Evolutionary conservation across 2,329 filamentous ascomycete genomes (phyloP).

Genomic region (Ophiocordyceps robertsii): DNA sequence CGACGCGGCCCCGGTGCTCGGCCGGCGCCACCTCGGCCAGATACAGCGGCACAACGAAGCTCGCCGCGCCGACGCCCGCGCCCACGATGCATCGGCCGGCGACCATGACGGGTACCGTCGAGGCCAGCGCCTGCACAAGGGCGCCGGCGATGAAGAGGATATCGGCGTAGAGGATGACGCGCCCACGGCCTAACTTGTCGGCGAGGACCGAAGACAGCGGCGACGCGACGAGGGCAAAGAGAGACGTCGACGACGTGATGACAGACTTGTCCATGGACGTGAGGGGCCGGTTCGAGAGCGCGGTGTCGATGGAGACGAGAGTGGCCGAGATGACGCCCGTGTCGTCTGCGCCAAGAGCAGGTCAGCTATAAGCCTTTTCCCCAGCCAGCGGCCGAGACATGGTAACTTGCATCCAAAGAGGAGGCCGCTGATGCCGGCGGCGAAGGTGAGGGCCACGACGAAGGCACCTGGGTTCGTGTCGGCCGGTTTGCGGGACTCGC

Average conservation of each 20-base stretch:
- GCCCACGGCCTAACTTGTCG: constrained; percentile 46
- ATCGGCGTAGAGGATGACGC: constrained; percentile 50
- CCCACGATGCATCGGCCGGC: constrained; percentile 56
- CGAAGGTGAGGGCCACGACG: constrained; percentile 48
- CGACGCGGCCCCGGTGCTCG: constrained; percentile 60
- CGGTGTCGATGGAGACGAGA: constrained; percentile 47
- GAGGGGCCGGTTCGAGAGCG: constrained; percentile 41
- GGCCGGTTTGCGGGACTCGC: constrained; percentile 13
- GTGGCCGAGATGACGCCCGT: constrained; percentile 58
- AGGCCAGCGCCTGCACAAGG: constrained; percentile 45
- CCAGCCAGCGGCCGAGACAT: not conserved
- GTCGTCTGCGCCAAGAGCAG: constrained; percentile 32
- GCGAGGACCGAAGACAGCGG: constrained; percentile 52
- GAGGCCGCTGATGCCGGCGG: constrained; percentile 53
- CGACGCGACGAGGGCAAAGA: constrained; percentile 51
- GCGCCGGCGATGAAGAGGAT: constrained; percentile 57
- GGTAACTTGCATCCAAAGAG: constrained; percentile 49
- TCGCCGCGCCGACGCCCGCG: constrained; percentile 59
- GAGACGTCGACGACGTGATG: constrained; percentile 55
- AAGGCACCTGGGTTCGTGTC: constrained; percentile 30
- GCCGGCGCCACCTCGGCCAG: constrained; percentile 78
- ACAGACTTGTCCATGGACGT: constrained; percentile 55
- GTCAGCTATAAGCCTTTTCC: not conserved
- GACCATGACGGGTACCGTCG: constrained; percentile 50
- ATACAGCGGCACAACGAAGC: constrained; percentile 76